phyloP scores from a whole-genome alignment of 345 rosid genomes.

The Gossypioides kirkii region DNA sequence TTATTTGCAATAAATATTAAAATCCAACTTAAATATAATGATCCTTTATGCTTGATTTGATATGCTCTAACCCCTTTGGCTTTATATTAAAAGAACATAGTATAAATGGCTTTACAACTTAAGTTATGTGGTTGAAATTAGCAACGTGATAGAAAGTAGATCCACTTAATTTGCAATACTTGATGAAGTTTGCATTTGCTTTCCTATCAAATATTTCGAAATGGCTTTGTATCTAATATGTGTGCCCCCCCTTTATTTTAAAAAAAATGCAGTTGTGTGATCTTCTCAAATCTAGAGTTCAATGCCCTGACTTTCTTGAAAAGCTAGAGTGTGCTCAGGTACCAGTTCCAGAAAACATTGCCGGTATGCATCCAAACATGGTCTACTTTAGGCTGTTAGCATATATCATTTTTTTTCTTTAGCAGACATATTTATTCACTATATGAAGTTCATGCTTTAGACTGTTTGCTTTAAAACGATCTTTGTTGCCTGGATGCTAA shows the following conservation, averaged over 20 bases:
- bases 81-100: neutral
- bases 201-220: neutral
- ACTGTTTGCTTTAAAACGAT: neutral
- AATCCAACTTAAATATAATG: neutral
- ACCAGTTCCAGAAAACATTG: constrained; percentile 37
- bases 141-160: neutral
- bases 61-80: neutral
- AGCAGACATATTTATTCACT: neutral
- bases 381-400: neutral
- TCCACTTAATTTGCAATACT: neutral
- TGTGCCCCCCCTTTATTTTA: neutral
- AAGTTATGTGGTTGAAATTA: neutral
- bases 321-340: constrained; percentile 59
- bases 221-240: constrained; percentile 5
- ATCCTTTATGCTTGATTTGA: neutral
- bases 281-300: constrained; percentile 80
- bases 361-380: constrained; percentile 30
- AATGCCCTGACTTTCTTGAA: constrained; percentile 65
- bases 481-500: neutral
- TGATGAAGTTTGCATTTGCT: neutral
- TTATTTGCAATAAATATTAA: neutral
- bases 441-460: constrained; percentile 6
- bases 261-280: constrained; percentile 59
- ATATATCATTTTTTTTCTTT: neutral
- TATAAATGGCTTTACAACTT: neutral